phyloP scores from a whole-genome alignment of 208 protist genomes.

The Acanthamoeba sp. region DNA sequence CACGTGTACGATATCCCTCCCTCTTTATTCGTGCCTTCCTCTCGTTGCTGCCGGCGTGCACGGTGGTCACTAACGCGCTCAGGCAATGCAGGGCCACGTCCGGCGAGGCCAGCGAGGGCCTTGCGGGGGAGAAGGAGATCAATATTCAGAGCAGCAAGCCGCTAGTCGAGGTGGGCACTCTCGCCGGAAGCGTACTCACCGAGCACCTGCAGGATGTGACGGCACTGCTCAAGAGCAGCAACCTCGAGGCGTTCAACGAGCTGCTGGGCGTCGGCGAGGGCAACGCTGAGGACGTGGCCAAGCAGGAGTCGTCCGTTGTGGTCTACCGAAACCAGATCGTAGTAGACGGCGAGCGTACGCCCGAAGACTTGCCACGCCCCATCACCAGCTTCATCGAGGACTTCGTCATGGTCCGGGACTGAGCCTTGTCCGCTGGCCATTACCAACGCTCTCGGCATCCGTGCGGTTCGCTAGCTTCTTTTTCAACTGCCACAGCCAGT shows the following conservation, averaged over 20 bases:
- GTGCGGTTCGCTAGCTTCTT: too few relatives aligned
- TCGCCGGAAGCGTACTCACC: not conserved
- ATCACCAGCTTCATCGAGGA: not conserved
- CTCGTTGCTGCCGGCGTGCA: not conserved
- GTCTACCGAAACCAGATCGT: conserved; percentile 39
- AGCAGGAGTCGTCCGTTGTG: conserved; percentile 2
- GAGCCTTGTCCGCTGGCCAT: too few relatives aligned
- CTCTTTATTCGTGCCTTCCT: not conserved
- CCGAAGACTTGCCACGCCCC: not conserved
- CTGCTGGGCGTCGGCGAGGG: not conserved
- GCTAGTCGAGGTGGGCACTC: not conserved
- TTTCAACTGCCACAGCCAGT: too few relatives aligned
- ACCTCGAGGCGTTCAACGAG: not conserved
- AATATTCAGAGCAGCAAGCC: not conserved
- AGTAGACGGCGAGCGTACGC: not conserved
- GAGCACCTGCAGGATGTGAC: not conserved
- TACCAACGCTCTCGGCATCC: too few relatives aligned
- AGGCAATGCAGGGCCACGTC: not conserved
- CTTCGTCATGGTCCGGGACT: not conserved
- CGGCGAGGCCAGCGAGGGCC: not conserved
- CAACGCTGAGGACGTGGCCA: not conserved
- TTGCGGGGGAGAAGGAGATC: not conserved
- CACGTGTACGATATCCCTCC: not conserved
- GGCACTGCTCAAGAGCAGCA: conserved; percentile 19
- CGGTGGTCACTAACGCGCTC: not conserved